Base-by-base conservation (phyloP, 2,329 filamentous ascomycete genomes). In the Aspergillus sp. region DNA sequence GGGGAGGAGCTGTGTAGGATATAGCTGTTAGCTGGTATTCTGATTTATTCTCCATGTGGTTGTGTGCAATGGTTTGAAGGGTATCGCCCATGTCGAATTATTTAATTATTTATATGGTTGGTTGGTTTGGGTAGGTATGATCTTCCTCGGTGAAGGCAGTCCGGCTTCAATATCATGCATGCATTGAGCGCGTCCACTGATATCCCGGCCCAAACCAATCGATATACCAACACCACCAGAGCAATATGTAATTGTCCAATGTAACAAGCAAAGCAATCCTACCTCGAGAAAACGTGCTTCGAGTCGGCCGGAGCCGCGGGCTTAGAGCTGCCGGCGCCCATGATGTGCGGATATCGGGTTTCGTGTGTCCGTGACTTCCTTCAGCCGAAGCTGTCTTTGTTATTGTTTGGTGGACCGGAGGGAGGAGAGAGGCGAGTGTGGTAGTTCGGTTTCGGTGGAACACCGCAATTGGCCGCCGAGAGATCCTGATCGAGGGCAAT, bases 241-340 rank as follows among this genome's bases (percentile, higher is more conserved):
- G 28, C 3, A 30, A 30, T 30, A 8, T 19, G n/a, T 12, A 50
- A 15, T 8, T 49, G 49, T 55, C 59, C 54, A 19, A 28, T 4
- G 32, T 39, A 32, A 23, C 36, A 49, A 38, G 25, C 13, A 41
- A 23, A 50, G 32, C 32, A 36, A 36, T 36, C 67, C 50, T 73
- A 88, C 85, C 85, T 81, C 55, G 83, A 80, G 76, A 89, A 89
- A 72, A 87, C 79, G 78, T 88, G 85, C 77, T 86, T 84, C 68
- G 81, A 73, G 65, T 69, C 70, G 62, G 72, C 78, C 70, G 80
- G 76, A 65, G 77, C 78, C 64, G 83, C 80, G 68, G 83, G 83
- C 78, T 87, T 88, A 56, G 86, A 89, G 77, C 82, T 81, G 68
- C 84, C 84, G 72, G 83, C 82, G 74, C 86, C 86, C 86, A 89